Percentiles rank a stretch among this genome's conserved stretches.
Evolutionary conservation across 2,329 filamentous ascomycete species (phyloP).

Genomic region (Penicillium sclerotigenum): DNA sequence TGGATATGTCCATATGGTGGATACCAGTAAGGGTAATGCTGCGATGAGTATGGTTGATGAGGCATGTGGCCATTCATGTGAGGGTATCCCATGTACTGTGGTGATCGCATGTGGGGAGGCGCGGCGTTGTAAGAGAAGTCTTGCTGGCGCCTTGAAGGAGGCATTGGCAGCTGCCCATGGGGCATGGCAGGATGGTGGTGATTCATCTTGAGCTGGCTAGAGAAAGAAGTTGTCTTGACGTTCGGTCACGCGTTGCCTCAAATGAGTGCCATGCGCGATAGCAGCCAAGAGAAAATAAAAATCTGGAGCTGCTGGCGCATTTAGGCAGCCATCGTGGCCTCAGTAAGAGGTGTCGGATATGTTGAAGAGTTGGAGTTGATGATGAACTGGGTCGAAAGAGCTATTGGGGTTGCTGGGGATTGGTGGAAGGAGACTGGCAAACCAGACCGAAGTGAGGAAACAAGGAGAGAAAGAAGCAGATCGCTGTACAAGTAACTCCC

Average conservation of each 20-base stretch:
- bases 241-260: slow-evolving; percentile 41
- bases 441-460: not conserved
- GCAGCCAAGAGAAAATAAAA: slow-evolving; percentile 21
- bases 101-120: slow-evolving; percentile 54
- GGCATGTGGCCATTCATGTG: slow-evolving; percentile 55
- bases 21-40: slow-evolving; percentile 49
- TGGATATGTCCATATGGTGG: slow-evolving; percentile 42
- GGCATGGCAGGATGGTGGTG: slow-evolving; percentile 45
- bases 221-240: slow-evolving; percentile 32
- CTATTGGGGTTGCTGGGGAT: slow-evolving; percentile 10
- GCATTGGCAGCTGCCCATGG: slow-evolving; percentile 51
- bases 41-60: slow-evolving; percentile 45
- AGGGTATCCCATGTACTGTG: slow-evolving; percentile 57
- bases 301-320: slow-evolving; percentile 20
- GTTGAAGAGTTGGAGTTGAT: slow-evolving; percentile 1
- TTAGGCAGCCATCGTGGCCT: slow-evolving; percentile 39
- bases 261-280: slow-evolving; percentile 40
- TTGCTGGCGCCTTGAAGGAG: slow-evolving; percentile 47
- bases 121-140: slow-evolving; percentile 44
- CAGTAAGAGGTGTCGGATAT: slow-evolving; percentile 10
- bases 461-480: slow-evolving; percentile 4
- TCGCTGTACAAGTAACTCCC: slow-evolving; percentile 9
- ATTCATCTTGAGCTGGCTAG: slow-evolving; percentile 44
- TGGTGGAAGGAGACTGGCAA: slow-evolving; percentile 8
- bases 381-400: slow-evolving; percentile 10